Evolutionary conservation across 371 early-diverging fungal species (phyloP).

Genomic region (Paraphysoderma sedebokerense): DNA sequence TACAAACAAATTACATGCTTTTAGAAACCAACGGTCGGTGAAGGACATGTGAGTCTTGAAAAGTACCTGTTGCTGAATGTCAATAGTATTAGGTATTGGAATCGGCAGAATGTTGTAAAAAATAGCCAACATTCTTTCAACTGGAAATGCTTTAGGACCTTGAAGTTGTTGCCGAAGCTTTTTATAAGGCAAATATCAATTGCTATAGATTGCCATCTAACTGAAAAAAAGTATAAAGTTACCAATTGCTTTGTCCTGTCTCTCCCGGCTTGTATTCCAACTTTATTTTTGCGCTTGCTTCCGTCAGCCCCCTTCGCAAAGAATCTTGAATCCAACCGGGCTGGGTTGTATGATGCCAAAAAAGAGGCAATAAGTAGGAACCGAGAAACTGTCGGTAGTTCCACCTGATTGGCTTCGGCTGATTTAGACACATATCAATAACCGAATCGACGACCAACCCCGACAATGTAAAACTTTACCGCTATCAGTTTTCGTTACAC

Average conservation of each 20-base stretch:
- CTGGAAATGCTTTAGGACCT: conserved; percentile 74
- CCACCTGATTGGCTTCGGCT: too few relatives aligned
- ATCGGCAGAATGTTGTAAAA: conserved; percentile 73
- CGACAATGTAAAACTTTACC: too few relatives aligned
- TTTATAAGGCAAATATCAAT: not conserved
- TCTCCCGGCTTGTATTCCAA: conserved; percentile 13
- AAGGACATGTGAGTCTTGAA: not conserved
- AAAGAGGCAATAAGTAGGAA: conserved; percentile 75
- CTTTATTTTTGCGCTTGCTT: conserved; percentile 22
- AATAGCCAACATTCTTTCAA: conserved; percentile 87
- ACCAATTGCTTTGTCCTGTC: not conserved
- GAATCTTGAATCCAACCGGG: conserved; percentile 60
- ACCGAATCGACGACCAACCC: too few relatives aligned
- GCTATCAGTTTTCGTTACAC: too few relatives aligned
- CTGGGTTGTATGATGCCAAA: conserved; percentile 85
- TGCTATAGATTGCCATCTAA: not conserved
- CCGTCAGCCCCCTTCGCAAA: conserved; percentile 46
- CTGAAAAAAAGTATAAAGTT: conserved; percentile 3
- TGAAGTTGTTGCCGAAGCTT: conserved; percentile 66
- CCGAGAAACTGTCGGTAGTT: conserved; percentile 27
- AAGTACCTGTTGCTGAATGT: conserved; percentile 54
- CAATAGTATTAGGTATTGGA: conserved; percentile 45
- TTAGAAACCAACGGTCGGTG: not conserved
- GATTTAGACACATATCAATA: too few relatives aligned
- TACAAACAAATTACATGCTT: conserved; percentile 8